phyloP scores from a whole-genome alignment of 1,139 yeast genomes.

The Kodamaea suecica region DNA sequence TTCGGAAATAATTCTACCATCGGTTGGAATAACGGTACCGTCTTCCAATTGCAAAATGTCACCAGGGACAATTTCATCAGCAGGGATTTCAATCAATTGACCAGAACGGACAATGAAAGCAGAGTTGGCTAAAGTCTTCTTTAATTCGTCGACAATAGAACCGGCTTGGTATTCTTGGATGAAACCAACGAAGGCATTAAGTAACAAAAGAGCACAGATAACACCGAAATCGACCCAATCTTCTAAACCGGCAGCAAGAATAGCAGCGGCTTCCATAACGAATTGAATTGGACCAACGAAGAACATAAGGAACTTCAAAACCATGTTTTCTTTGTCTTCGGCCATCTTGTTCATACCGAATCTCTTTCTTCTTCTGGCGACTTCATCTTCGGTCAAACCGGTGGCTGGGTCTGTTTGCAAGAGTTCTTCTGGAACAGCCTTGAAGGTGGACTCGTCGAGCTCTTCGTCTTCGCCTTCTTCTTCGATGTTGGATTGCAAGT shows the following conservation, averaged over 20 bases:
- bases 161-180: slow-evolving; percentile 97
- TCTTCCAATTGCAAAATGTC: slow-evolving; percentile 89
- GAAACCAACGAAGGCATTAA: slow-evolving; percentile 95
- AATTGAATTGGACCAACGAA: slow-evolving; percentile 98
- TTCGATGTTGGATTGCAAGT: slow-evolving; percentile 75
- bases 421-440: slow-evolving; percentile 85
- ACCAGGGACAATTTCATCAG: slow-evolving; percentile 90
- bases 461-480: slow-evolving; percentile 45
- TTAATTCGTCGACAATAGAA: slow-evolving; percentile 91
- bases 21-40: slow-evolving; percentile 94
- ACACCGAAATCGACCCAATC: slow-evolving; percentile 99
- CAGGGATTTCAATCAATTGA: slow-evolving; percentile 65
- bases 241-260: slow-evolving; percentile 95
- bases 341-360: slow-evolving; percentile 93
- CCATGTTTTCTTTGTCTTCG: slow-evolving; percentile 82
- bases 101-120: slow-evolving; percentile 88
- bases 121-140: slow-evolving; percentile 88
- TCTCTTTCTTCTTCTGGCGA: slow-evolving; percentile 83
- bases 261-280: slow-evolving; percentile 99
- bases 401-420: slow-evolving; percentile 80
- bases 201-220: slow-evolving; percentile 80
- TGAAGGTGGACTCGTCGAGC: slow-evolving; percentile 44
- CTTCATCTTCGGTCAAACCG: slow-evolving; percentile 85
- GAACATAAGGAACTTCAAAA: slow-evolving; percentile 85
- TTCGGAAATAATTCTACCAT: slow-evolving; percentile 89